phyloP scores from a whole-genome alignment of 768 basidiomycete genomes.

The Kockovaella imperatae region DNA sequence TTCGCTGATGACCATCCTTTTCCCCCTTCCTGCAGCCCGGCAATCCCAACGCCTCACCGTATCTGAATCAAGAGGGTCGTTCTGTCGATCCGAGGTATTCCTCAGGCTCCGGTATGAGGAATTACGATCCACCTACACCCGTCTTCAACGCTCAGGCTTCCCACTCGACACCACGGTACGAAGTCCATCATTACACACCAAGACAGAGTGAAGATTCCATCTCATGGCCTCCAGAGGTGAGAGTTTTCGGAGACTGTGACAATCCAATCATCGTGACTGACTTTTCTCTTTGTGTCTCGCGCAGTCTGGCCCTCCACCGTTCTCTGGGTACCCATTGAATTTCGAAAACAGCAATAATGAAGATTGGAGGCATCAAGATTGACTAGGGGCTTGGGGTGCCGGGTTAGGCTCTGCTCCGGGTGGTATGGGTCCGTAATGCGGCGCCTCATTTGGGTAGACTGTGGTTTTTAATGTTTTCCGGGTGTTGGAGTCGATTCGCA shows the following conservation, averaged over 20 bases:
- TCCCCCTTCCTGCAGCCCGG: constrained; percentile 24
- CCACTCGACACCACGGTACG: constrained; percentile 14
- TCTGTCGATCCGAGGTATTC: constrained; percentile 1
- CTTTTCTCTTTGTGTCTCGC: not conserved
- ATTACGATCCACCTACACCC: constrained; percentile 12
- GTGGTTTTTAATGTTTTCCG: too few species aligned
- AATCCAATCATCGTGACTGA: too few species aligned
- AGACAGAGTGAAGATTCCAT: constrained; percentile 7
- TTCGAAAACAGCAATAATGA: not conserved
- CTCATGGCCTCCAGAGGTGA: constrained; percentile 20
- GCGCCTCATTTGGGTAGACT: too few species aligned
- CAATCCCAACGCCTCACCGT: too few species aligned
- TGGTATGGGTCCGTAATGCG: too few species aligned
- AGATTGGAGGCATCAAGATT: not conserved
- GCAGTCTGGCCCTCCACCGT: constrained; percentile 18
- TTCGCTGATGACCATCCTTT: constrained; percentile 2
- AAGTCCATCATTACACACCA: constrained; percentile 4
- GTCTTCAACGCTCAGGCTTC: constrained; percentile 16
- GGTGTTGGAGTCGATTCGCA: too few species aligned
- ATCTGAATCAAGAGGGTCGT: constrained; percentile 6
- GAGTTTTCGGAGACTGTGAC: not conserved
- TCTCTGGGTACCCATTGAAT: not conserved
- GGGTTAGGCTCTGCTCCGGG: too few species aligned
- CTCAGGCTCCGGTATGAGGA: constrained; percentile 15
- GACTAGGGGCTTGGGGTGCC: too few species aligned